phyloP scores from a whole-genome alignment of 2,329 filamentous ascomycete species.

The Ophiosphaerella korrae region DNA sequence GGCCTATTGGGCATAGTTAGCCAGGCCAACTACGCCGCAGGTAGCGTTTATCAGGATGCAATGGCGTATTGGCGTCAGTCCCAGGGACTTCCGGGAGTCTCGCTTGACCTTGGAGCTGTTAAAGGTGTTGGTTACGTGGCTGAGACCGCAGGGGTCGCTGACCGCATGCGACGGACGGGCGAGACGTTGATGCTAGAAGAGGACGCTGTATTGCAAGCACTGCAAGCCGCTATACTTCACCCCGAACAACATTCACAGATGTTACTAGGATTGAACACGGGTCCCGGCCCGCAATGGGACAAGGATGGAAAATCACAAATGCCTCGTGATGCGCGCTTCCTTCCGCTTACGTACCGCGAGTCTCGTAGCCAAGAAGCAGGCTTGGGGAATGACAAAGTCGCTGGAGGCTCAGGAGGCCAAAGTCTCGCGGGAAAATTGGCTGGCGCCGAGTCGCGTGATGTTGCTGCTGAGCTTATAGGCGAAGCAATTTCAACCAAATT shows the following conservation, averaged over 20 bases:
- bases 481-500: constrained; percentile 8
- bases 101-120: too few species aligned
- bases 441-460: not conserved
- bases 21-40: too few species aligned
- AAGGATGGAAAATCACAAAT: not conserved
- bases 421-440: not conserved
- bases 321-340: constrained; percentile 8
- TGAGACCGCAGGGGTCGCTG: too few species aligned
- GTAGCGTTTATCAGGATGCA: too few species aligned
- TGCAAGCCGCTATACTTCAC: not conserved
- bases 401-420: not conserved
- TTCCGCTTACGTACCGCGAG: constrained; percentile 1
- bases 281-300: not conserved
- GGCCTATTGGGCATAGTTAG: too few species aligned
- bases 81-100: too few species aligned
- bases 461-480: constrained; percentile 5
- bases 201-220: not conserved
- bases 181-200: constrained; percentile 3
- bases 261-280: not conserved
- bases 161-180: too few species aligned
- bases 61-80: too few species aligned
- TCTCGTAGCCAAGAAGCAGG: not conserved
- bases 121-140: too few species aligned
- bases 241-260: not conserved
- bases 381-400: not conserved